Evolutionary conservation across 106 monocot genomes (phyloP).

Genomic region (Hemerocallis citrina): DNA sequence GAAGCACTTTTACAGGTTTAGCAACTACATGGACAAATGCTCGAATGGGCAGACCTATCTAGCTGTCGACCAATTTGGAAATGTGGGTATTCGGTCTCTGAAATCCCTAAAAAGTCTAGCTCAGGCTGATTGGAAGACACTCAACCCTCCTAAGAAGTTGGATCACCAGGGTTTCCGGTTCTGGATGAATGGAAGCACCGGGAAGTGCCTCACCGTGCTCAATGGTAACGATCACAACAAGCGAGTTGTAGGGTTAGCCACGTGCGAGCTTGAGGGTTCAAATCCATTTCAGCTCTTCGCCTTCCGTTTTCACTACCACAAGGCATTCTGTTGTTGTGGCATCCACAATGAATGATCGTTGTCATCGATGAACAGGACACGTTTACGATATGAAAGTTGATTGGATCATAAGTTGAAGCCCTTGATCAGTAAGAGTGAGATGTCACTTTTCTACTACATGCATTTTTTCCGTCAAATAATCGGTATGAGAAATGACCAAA

Average conservation of each 20-base stretch:
- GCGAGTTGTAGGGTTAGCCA: background rate
- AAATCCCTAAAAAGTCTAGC: background rate
- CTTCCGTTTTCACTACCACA: constrained; percentile 14
- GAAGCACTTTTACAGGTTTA: constrained; percentile 2
- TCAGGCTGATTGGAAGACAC: constrained; percentile 17
- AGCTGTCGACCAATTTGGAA: constrained; percentile 5
- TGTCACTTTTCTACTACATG: too few relatives aligned
- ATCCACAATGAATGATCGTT: constrained; percentile 7
- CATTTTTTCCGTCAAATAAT: too few relatives aligned
- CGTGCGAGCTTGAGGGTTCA: constrained; percentile 11
- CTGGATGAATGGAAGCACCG: constrained; percentile 9
- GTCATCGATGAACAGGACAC: too few relatives aligned
- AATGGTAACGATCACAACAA: background rate
- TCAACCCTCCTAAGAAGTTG: background rate
- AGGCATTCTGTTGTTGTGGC: constrained; percentile 18
- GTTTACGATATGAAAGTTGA: too few relatives aligned
- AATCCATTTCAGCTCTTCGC: constrained; percentile 22
- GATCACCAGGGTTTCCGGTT: constrained; percentile 7
- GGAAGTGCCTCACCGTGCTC: constrained; percentile 14
- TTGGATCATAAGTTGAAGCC: too few relatives aligned
- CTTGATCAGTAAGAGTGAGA: too few relatives aligned
- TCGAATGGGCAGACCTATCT: constrained; percentile 8
- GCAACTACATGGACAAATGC: constrained; percentile 33
- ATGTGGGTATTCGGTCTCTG: constrained; percentile 9
- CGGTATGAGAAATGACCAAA: too few relatives aligned